Percentiles rank a stretch among this genome's conserved stretches.
Evolutionary conservation across 768 basidiomycete species (phyloP).

Genomic region (Strobilomyces dryophilus): DNA sequence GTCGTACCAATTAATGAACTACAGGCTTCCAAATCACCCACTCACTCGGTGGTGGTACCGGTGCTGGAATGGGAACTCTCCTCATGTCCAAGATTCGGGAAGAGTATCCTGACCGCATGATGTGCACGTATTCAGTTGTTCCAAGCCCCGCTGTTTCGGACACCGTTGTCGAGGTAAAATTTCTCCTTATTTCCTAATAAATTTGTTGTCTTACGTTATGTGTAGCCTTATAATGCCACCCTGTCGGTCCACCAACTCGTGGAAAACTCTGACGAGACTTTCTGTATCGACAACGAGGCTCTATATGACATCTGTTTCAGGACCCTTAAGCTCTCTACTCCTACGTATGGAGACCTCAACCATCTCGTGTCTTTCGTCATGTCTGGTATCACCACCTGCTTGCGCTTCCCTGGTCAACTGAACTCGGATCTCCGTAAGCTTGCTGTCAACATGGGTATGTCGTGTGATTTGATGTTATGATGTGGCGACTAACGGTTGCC

Average conservation of each 20-base stretch:
- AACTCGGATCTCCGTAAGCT: conserved; percentile 98
- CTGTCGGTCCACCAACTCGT: conserved; percentile 98
- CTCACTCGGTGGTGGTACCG: conserved; percentile 98
- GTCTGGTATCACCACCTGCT: conserved; percentile 97
- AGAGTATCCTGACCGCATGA: conserved; percentile 99
- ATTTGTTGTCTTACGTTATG: background rate
- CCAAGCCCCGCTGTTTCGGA: conserved; percentile 97
- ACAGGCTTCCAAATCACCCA: conserved; percentile 98
- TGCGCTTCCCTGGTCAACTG: conserved; percentile 99
- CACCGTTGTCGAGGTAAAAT: conserved; percentile 87
- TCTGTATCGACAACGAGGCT: conserved; percentile 99
- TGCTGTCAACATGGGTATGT: conserved; percentile 96
- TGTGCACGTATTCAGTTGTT: conserved; percentile 99
- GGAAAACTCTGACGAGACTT: conserved; percentile 99
- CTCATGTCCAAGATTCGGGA: conserved; percentile 99
- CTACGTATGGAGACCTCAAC: conserved; percentile 97
- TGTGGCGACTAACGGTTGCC: background rate
- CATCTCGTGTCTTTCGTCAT: conserved; percentile 97
- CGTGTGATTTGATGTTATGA: background rate
- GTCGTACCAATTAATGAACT: conserved; percentile 5
- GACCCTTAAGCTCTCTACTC: conserved; percentile 92
- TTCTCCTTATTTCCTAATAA: background rate
- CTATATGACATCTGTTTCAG: conserved; percentile 99
- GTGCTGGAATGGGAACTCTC: conserved; percentile 99
- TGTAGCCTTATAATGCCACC: conserved; percentile 94